phyloP scores from a whole-genome alignment of 208 protist species.

The Trypanosoma brucei region DNA sequence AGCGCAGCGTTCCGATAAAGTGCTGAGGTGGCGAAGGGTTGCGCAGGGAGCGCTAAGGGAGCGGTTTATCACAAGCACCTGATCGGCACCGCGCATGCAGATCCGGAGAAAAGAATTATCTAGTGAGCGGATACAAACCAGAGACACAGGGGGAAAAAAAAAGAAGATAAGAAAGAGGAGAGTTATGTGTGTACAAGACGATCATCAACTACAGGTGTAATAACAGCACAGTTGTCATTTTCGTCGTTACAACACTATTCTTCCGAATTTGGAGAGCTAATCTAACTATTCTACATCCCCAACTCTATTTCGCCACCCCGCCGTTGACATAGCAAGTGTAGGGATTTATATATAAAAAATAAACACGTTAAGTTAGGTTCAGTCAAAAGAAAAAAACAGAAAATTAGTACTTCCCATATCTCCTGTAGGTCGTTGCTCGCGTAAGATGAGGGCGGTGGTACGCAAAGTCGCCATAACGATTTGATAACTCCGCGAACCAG shows the following conservation, averaged over 20 bases:
- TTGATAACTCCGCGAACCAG: conserved; percentile 3
- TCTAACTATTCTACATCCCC: no score
- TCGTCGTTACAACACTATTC: no score
- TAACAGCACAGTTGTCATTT: neutral
- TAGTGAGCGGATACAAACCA: neutral
- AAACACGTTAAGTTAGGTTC: no score
- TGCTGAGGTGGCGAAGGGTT: conserved; percentile 19
- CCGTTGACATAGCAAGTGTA: no score
- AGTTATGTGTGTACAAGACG: neutral
- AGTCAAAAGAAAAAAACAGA: no score
- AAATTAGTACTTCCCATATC: neutral
- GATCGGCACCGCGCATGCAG: conserved; percentile 6
- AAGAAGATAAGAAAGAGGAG: neutral
- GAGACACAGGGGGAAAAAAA: neutral
- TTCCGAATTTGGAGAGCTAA: no score
- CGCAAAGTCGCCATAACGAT: conserved; percentile 21
- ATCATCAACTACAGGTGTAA: neutral
- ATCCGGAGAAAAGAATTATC: neutral
- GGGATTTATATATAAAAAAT: no score
- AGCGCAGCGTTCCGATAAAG: neutral
- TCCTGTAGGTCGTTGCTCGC: conserved; percentile 1
- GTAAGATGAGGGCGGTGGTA: conserved; percentile 18
- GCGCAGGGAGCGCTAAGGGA: conserved; percentile 30
- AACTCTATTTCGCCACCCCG: no score
- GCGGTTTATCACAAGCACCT: neutral